A percentile compares a stretch with the other conserved stretches of the same genome.
phyloP scores from a whole-genome alignment of 768 basidiomycete species.

The Coprinellus micaceus region DNA sequence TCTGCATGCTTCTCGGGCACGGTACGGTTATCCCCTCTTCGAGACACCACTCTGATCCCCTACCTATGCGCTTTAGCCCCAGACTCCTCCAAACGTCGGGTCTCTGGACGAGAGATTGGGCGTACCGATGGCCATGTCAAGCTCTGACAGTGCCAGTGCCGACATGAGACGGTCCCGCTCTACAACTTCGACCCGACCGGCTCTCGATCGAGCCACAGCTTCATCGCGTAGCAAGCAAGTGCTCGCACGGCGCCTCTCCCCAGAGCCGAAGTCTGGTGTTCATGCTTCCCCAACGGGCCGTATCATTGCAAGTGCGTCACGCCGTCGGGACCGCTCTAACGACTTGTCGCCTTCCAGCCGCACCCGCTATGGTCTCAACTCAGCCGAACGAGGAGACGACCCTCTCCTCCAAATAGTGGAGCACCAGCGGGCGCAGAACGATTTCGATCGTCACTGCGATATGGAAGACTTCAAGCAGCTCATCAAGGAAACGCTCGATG shows the following conservation, averaged over 20 bases:
- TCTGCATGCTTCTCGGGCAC: background rate
- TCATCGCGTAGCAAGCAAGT: conserved; percentile 2
- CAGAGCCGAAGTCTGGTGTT: background rate
- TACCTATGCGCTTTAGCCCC: too few species aligned
- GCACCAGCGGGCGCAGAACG: conserved; percentile 7
- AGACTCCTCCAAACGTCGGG: background rate
- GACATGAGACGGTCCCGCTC: background rate
- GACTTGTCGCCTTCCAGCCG: background rate
- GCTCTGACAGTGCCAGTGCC: background rate
- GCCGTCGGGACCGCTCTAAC: background rate
- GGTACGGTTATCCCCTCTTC: too few species aligned
- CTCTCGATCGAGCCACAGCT: background rate
- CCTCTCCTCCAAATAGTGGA: conserved; percentile 2
- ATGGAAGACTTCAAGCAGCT: conserved; percentile 4
- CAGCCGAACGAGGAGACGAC: background rate
- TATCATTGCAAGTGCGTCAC: background rate
- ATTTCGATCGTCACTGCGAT: conserved; percentile 4
- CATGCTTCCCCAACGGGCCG: background rate
- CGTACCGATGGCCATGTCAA: background rate
- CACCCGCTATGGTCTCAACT: too few species aligned
- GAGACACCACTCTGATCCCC: too few species aligned
- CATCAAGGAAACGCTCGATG: conserved; percentile 7
- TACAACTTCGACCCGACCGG: background rate
- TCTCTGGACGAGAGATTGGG: background rate
- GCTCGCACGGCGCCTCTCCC: background rate